Base-by-base conservation (phyloP, 768 basidiomycete genomes). In the Kwoniella heveanensis region DNA sequence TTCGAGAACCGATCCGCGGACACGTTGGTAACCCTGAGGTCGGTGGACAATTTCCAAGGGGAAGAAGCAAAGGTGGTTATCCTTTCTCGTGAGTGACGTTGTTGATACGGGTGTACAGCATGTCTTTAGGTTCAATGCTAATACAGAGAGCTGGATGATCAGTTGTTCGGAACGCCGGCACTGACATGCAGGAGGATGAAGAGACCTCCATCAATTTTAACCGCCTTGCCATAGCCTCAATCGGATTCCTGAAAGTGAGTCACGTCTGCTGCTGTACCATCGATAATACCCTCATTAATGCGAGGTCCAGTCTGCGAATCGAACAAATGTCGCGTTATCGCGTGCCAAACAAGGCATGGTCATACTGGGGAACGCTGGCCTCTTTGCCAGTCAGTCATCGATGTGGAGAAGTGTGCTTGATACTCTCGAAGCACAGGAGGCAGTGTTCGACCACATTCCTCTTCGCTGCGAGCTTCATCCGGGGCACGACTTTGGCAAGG, bases 11-110 rank as follows among this genome's bases (percentile, higher is more conserved):
- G 8, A 15, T 26, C 21, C 29, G 21, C 21, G 5, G 39, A 15
- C 19, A 29, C 56, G 10, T 56, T 89, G 88, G 85, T 90, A 46
- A 83, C 85, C 8, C 80, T 91, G 5, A 84, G 90, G 5, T 90
- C 89, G 0, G 85, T 91, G 1, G 89, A 91, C 65, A 90, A 87
- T 54, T 91, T 86, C 72, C 90, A 91, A 77, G 90, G 89, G 1
- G 77, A 79, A 47, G 78, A 79, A 55, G 78, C 74, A 2, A 71
- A 88, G 82, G 84, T 90, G 64, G 62, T 26, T 51, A 64, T 55
- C 12, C 56, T 15, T 1, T 24, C 24, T 44, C 39, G 39, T 44
- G 39, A 44, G 39, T 44, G 17, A 17, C 39, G 32, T 32, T 32
- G 32, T n/a, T n/a, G n/a, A n/a, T n/a, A n/a, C n/a, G n/a, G n/a